These are phyloP conservation scores for Fusarium concolor DNA, from an alignment of 2,329 filamentous ascomycete genomes.

Conservation along the genomic window DNA sequence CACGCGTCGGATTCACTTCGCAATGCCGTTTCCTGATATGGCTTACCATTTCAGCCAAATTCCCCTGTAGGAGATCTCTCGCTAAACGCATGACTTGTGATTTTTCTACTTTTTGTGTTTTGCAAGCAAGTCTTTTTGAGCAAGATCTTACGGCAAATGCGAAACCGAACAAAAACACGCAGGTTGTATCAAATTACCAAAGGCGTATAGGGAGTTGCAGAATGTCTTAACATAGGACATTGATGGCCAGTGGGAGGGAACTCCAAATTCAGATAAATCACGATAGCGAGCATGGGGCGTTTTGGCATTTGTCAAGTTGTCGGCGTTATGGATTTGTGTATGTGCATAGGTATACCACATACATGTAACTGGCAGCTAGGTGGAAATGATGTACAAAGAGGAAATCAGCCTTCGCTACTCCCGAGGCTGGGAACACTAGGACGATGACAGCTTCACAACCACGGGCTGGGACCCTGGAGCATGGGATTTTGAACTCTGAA, in stretches of 20 bases:
- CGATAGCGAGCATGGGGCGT: conserved; percentile 40
- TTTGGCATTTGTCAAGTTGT: conserved; percentile 24
- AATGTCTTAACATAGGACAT: conserved; percentile 21
- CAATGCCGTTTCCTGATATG: neutral
- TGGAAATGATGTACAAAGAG: neutral
- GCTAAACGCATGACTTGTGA: conserved; percentile 30
- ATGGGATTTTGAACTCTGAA: neutral
- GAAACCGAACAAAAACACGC: conserved; percentile 31
- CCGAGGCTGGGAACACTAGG: neutral
- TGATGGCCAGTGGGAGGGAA: conserved; percentile 5
- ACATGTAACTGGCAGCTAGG: conserved; percentile 27
- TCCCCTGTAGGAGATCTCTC: conserved; percentile 32
- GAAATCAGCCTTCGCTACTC: neutral
- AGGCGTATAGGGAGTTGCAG: conserved; percentile 28
- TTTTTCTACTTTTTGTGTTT: conserved; percentile 29
- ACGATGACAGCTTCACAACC: neutral
- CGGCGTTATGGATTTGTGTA: conserved; percentile 39
- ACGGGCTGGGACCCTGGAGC: neutral
- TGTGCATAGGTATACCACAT: conserved; percentile 26
- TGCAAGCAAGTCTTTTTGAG: conserved; percentile 30
- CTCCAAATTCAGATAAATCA: conserved; percentile 31
- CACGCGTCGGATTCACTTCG: conserved; percentile 18
- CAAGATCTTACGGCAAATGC: conserved; percentile 16
- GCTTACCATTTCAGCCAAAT: conserved; percentile 13
- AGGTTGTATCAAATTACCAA: conserved; percentile 18